Evolutionary conservation across 2,329 filamentous ascomycete genomes (phyloP), one percentile per base, ranked within the genome.

Genomic region (Neofusicoccum kwambonambiense): DNA sequence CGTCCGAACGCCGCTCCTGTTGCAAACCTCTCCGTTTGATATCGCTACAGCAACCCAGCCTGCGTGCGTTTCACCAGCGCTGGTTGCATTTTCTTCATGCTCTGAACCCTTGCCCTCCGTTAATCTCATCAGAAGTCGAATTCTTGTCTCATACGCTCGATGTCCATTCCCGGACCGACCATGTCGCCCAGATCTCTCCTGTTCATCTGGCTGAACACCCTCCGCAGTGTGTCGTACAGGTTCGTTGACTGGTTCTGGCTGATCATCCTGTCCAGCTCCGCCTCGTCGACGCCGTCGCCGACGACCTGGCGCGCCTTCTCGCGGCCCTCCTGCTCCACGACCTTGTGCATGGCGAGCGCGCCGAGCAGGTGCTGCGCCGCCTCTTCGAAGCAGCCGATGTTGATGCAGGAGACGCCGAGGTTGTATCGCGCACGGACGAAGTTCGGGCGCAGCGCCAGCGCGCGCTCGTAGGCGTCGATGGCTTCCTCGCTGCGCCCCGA

Each of bases 341-440:
- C 89, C 76, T 95, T 93, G 83, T 99, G 95, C 93, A 99, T 97
- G 63, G 90, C 90, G 57, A 99, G 83, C 0, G 95, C 94, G 3
- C 93, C 92, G 13, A 99, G 86, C 65, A 99, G 86, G 79, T 99
- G 95, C 67, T 92, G 90, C 2, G 95, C 95, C 0, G 95, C 95
- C 80, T 98, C 92, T 15, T 91, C 90, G 76, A 93, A 93, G 78
- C 94, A 97, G 63, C 93, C 93, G 70, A 98, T 96, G 79, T 98
- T 98, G 78, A 99, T 98, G 78, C 95, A 98, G 66, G 88, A 92
- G 9, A 98, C 95, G 51, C 95, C 95, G 1, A 99, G 87, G 78
- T 99, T 99, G 82, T 99, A 99, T 50, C 95, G 87, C 2, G 95
- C 95, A 65, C 95, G 91, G 17, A 99, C 96, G 75, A 99, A 99